Evolutionary conservation across 1,284 basidiomycete genomes (phyloP).

Genomic region (Volvariella volvacea): DNA sequence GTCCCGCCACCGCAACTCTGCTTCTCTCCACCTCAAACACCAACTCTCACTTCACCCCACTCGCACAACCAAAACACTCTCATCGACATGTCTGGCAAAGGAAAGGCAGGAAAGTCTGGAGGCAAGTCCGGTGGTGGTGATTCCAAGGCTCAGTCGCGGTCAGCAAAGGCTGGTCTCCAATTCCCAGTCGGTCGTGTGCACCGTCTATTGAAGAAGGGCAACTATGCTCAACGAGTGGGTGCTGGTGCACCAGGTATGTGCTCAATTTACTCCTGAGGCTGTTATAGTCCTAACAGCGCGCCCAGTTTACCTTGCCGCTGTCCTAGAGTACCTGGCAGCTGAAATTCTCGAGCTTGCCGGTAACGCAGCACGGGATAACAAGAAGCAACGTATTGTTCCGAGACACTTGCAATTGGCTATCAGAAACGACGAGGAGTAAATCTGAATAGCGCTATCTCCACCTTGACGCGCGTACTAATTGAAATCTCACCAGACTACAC

Average conservation of each 20-base stretch:
- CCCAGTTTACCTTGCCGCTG: slow-evolving; percentile 79
- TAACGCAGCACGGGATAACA: slow-evolving; percentile 76
- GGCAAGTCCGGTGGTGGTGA: slow-evolving; percentile 50
- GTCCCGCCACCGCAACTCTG: slow-evolving; percentile 4
- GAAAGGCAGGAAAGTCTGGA: slow-evolving; percentile 56
- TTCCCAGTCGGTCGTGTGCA: slow-evolving; percentile 93
- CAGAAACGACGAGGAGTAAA: slow-evolving; percentile 77
- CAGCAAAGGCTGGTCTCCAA: slow-evolving; percentile 77
- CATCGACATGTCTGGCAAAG: slow-evolving; percentile 48
- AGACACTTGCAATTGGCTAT: slow-evolving; percentile 86
- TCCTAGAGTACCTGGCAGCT: slow-evolving; percentile 79
- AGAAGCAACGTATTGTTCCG: slow-evolving; percentile 85
- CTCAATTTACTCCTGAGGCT: slow-evolving; percentile 1
- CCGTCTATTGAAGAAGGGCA: slow-evolving; percentile 83
- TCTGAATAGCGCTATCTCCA: slow-evolving; percentile 10
- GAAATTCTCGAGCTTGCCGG: slow-evolving; percentile 87
- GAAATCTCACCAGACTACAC: slow-evolving; percentile 36
- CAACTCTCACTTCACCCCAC: slow-evolving; percentile 10
- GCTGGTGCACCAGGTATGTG: slow-evolving; percentile 70
- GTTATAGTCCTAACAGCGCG: background rate
- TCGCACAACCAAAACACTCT: slow-evolving; percentile 8
- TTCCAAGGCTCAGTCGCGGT: slow-evolving; percentile 65
- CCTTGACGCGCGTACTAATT: background rate
- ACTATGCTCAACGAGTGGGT: slow-evolving; percentile 80
- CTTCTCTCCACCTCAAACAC: slow-evolving; percentile 6